These are phyloP conservation scores for Tetraselmis chui DNA, from an alignment of 139 green algal genomes.

Conservation along the genomic window DNA sequence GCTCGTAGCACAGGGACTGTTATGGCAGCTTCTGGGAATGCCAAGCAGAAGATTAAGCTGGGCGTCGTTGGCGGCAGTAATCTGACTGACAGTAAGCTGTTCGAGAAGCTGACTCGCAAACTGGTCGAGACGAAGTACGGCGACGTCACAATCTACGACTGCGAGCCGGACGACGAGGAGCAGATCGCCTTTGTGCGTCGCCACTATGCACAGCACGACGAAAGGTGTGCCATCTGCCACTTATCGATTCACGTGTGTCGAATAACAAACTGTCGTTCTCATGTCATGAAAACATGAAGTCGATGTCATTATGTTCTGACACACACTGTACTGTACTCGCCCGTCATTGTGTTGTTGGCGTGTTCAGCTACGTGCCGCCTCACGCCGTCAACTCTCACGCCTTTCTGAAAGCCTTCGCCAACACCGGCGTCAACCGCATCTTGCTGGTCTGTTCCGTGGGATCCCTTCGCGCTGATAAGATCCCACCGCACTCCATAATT, in stretches of 20 bases:
- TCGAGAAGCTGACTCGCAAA: neutral
- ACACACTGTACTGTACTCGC: too few species aligned
- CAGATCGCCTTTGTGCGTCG: neutral
- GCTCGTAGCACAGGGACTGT: too few species aligned
- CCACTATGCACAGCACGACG: neutral
- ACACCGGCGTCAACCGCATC: neutral
- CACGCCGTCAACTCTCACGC: neutral
- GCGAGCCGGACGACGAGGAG: neutral
- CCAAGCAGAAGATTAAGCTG: neutral
- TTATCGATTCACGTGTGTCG: too few species aligned
- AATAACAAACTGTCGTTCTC: too few species aligned
- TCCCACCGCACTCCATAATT: neutral
- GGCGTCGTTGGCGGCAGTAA: constrained; percentile 1
- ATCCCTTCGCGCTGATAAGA: neutral
- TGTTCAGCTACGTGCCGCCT: constrained; percentile 3
- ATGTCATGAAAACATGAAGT: too few species aligned
- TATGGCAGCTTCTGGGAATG: too few species aligned
- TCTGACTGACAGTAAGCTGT: neutral
- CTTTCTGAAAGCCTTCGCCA: neutral
- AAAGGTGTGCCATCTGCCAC: neutral
- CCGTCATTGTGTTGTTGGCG: too few species aligned
- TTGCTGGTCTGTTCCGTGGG: constrained; percentile 1
- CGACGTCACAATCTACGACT: constrained; percentile 5
- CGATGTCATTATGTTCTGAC: too few species aligned
- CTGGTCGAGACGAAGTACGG: neutral